These are phyloP conservation scores for Syncephalastrum monosporum DNA, from an alignment of 371 early-diverging fungal genomes.

Conservation along the genomic window DNA sequence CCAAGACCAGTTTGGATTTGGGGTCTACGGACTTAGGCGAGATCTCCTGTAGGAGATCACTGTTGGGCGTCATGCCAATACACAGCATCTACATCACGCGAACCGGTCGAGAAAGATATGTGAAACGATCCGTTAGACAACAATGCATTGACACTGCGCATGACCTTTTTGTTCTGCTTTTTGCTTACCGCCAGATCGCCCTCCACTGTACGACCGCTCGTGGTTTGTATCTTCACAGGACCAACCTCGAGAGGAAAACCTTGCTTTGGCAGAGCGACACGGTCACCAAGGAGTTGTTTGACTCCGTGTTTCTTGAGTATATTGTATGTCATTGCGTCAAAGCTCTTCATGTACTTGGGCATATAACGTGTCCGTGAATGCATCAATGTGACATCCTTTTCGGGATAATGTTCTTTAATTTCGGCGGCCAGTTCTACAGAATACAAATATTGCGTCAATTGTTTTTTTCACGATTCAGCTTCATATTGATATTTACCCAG, in stretches of 20 bases:
- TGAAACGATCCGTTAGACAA: not conserved
- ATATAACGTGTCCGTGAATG: slow-evolving; percentile 62
- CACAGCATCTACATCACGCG: slow-evolving; percentile 49
- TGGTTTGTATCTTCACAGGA: slow-evolving; percentile 47
- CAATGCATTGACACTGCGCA: no score
- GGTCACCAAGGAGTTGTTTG: slow-evolving; percentile 47
- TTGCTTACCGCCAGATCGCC: slow-evolving; percentile 54
- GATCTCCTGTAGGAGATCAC: slow-evolving; percentile 38
- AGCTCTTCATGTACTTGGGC: slow-evolving; percentile 46
- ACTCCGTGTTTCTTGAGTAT: slow-evolving; percentile 50
- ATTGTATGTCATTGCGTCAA: slow-evolving; percentile 41
- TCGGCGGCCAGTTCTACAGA: slow-evolving; percentile 60
- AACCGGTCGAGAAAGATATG: not conserved
- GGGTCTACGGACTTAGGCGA: slow-evolving; percentile 46
- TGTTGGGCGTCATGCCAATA: slow-evolving; percentile 68
- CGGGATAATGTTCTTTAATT: slow-evolving; percentile 63
- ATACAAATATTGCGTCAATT: slow-evolving; percentile 9
- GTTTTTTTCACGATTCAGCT: not conserved
- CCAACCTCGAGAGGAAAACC: slow-evolving; percentile 49
- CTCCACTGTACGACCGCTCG: slow-evolving; percentile 44
- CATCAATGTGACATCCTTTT: slow-evolving; percentile 60
- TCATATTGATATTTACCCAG: slow-evolving; percentile 28
- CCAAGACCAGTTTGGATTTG: slow-evolving; percentile 49
- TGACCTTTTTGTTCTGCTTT: no score
- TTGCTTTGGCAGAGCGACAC: slow-evolving; percentile 42